Conservation (phyloP, 805 yeast species). For the Myxozyma mucilagina region DNA sequence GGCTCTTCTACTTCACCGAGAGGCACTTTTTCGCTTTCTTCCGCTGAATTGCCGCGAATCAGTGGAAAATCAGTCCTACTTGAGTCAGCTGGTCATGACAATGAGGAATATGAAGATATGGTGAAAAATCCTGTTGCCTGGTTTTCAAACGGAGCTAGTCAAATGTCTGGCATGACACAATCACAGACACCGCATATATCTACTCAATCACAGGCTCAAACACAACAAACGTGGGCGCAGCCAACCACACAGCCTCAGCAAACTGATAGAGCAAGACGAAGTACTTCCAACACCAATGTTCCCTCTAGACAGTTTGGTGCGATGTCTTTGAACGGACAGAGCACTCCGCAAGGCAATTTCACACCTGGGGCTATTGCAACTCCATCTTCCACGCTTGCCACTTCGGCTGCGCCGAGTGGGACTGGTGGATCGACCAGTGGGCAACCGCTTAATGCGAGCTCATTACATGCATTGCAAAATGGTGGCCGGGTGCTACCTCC, state of each 20-base stretch:
- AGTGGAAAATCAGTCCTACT: conserved; percentile 38
- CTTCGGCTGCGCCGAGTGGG: neutral
- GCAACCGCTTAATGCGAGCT: conserved; percentile 16
- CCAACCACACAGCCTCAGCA: neutral
- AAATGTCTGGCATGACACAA: conserved; percentile 6
- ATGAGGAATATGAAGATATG: conserved; percentile 38
- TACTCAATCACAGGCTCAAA: neutral
- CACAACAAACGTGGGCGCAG: conserved; percentile 11
- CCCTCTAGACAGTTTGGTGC: conserved; percentile 12
- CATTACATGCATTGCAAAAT: conserved; percentile 42
- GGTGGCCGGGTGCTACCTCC: conserved; percentile 48
- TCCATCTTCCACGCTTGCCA: conserved; percentile 1
- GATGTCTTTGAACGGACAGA: neutral
- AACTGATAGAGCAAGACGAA: conserved; percentile 9
- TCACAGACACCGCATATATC: conserved; percentile 2
- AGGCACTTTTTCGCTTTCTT: conserved; percentile 23
- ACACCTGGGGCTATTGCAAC: conserved; percentile 2
- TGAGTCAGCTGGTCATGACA: conserved; percentile 38
- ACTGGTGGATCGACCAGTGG: neutral
- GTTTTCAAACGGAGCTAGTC: conserved; percentile 25
- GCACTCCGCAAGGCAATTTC: neutral
- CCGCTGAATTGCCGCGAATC: conserved; percentile 26
- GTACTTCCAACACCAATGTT: neutral
- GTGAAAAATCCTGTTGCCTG: conserved; percentile 39
- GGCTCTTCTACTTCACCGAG: conserved; percentile 30